Base-by-base conservation (phyloP, 108 stramenopile species). In the Cyclotella baltica region DNA sequence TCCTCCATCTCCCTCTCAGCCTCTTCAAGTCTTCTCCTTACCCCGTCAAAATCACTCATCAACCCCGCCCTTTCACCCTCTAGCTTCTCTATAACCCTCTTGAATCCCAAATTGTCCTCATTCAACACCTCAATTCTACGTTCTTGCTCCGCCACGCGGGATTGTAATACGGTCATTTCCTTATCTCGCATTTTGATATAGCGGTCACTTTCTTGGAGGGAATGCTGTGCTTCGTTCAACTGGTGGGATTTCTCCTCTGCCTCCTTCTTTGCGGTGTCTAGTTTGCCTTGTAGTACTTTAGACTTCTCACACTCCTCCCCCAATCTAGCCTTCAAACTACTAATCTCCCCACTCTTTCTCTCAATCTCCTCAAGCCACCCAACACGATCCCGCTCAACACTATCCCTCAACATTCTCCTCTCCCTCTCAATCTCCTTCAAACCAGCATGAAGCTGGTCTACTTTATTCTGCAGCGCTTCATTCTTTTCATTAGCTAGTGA, bases 161-260 rank as follows among this genome's bases (percentile, higher is more conserved):
- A 65, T 4, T n/a, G 23, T 66, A 76, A 36, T 25, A 31, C 33
- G 0, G 11, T 46, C 38, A 67, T 40, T 53, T 76, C 75, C 57
- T 50, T 67, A 30, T 76, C 75, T 43, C 75, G 67, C 66, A 76
- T 76, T 46, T 76, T 65, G 56, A 76, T 67, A 35, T 76, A 62
- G 28, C 55, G 25, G 22, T 38, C 56, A 18, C 47, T n/a, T n/a
- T n/a, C n/a, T n/a, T n/a, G n/a, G n/a, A n/a, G n/a, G n/a, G n/a
- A n/a, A n/a, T n/a, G n/a, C n/a, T n/a, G n/a, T n/a, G n/a, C n/a
- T n/a, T n/a, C n/a, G n/a, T n/a, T n/a, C n/a, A n/a, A n/a, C 19
- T 31, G 22, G 1, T 28, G 13, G 25, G 30, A 38, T 28, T 62
- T 19, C 53, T 56, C 52, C 28, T 75, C 65, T 53, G 51, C 23